phyloP scores from a whole-genome alignment of 139 green algal genomes.

The Chlorella vulgaris region DNA sequence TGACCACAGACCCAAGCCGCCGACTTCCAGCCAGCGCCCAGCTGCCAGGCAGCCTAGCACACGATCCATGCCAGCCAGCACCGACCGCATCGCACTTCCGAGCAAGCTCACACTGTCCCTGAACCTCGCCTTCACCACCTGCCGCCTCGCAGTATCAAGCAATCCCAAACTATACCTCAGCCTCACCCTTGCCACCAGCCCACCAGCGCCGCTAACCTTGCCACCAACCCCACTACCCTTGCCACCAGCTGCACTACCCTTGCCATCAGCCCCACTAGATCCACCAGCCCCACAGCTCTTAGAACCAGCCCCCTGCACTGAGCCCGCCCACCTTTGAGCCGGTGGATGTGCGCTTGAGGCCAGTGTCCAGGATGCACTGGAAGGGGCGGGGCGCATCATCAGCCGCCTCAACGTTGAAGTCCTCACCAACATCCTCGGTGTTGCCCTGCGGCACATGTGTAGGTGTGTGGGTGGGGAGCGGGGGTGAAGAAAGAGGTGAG shows the following conservation, averaged over 20 bases:
- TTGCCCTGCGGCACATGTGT: constrained; percentile 40
- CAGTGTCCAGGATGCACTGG: constrained; percentile 92
- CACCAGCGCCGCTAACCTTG: too few relatives aligned
- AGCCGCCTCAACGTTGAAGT: constrained; percentile 95
- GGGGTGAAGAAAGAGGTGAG: not conserved
- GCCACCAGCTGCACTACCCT: too few relatives aligned
- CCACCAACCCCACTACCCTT: not conserved
- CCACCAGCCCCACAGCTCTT: not conserved
- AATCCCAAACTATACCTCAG: not conserved
- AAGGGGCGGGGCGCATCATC: constrained; percentile 95
- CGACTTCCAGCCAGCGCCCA: too few relatives aligned
- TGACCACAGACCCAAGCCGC: too few relatives aligned
- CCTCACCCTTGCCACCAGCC: too few relatives aligned
- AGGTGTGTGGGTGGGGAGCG: not conserved
- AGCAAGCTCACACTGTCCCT: too few relatives aligned
- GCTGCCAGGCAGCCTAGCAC: too few relatives aligned
- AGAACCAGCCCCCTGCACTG: not conserved
- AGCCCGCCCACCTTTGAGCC: constrained; percentile 83
- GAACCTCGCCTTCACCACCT: too few relatives aligned
- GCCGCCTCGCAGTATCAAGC: too few relatives aligned
- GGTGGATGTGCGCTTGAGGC: constrained; percentile 95
- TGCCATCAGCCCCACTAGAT: too few relatives aligned
- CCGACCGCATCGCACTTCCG: too few relatives aligned
- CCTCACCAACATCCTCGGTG: constrained; percentile 77
- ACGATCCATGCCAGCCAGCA: too few relatives aligned